Conservation (phyloP, 2,329 filamentous ascomycete genomes). For the Claviceps spartinae region DNA sequence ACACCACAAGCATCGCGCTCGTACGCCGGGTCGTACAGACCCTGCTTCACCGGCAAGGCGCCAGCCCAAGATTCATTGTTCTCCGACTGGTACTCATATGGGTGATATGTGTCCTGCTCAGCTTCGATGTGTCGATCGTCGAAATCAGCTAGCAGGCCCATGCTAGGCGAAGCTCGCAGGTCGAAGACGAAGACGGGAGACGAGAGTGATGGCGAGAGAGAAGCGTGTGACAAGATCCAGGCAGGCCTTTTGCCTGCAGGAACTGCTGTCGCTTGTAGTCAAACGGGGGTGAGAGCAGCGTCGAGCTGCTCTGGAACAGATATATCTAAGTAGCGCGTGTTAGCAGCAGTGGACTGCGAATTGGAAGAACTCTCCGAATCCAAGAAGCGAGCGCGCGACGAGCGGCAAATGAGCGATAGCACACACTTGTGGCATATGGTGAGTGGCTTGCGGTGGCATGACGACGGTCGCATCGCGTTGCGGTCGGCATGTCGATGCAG, state of each 20-base stretch:
- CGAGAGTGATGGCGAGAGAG: neutral
- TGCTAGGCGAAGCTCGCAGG: slow-evolving; percentile 44
- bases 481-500: neutral
- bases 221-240: slow-evolving; percentile 1
- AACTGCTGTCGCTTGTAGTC: slow-evolving; percentile 2
- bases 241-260: slow-evolving; percentile 2
- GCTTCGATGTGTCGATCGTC: slow-evolving; percentile 55
- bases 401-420: neutral
- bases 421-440: neutral
- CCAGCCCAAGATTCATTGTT: slow-evolving; percentile 85
- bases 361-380: neutral
- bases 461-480: neutral
- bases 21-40: slow-evolving; percentile 87
- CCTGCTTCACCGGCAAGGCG: slow-evolving; percentile 93
- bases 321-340: slow-evolving; percentile 5
- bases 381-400: neutral
- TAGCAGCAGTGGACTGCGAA: neutral
- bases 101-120: slow-evolving; percentile 45
- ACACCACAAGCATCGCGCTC: slow-evolving; percentile 99
- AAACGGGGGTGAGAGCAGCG: slow-evolving; percentile 12
- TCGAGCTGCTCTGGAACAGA: slow-evolving; percentile 12
- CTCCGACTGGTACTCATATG: slow-evolving; percentile 78
- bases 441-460: neutral
- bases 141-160: slow-evolving; percentile 53
- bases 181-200: neutral